Conservation (phyloP, 148 eudicot genomes). For the Amaranthus palmeri region DNA sequence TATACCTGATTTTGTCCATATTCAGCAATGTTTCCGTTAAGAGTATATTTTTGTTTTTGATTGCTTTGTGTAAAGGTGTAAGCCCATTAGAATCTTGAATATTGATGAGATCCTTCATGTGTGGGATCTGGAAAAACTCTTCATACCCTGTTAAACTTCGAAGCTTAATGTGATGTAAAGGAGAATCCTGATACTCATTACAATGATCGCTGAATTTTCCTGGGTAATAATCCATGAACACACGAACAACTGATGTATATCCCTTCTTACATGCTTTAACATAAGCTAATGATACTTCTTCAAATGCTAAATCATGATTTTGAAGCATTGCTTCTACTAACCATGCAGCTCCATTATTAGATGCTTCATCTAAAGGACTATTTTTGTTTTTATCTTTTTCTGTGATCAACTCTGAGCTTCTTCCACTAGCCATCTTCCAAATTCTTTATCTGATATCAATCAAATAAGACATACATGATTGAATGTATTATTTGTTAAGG, state of each 20-base stretch:
- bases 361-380: not conserved
- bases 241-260: not conserved
- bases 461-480: no score
- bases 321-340: not conserved
- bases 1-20: not conserved
- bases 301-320: not conserved
- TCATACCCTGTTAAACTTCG: not conserved
- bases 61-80: conserved; percentile 1
- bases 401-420: not conserved
- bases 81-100: not conserved
- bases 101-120: conserved; percentile 3
- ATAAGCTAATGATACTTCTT: not conserved
- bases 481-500: no score
- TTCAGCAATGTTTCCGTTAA: not conserved
- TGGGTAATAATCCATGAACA: not conserved
- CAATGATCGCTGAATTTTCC: conserved; percentile 1
- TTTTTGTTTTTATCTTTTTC: not conserved
- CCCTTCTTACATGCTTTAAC: not conserved
- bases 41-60: not conserved
- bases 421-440: not conserved
- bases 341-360: not conserved
- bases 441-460: not conserved
- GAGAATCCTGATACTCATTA: not conserved
- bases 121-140: not conserved
- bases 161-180: conserved; percentile 5